phyloP scores from a whole-genome alignment of 2,329 filamentous ascomycete genomes.

The Ceratocystis alfenasii region DNA sequence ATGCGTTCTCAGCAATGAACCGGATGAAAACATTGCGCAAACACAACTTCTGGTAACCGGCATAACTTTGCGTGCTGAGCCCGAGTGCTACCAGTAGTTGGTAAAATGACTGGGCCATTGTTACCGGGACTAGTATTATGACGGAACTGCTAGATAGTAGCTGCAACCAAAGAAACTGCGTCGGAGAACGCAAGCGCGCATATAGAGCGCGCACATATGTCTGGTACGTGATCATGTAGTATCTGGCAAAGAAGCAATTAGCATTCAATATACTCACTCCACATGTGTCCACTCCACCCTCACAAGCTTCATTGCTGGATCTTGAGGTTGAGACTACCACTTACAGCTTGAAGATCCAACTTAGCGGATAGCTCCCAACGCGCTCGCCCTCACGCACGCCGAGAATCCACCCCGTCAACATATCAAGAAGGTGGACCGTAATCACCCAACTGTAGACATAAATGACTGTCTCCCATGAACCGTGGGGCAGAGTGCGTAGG shows the following conservation, averaged over 20 bases:
- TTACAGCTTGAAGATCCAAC: constrained; percentile 59
- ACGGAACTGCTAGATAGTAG: constrained; percentile 50
- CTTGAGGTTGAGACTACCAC: constrained; percentile 25
- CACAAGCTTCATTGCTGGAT: background rate
- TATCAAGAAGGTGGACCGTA: constrained; percentile 53
- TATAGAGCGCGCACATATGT: constrained; percentile 59
- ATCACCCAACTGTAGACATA: constrained; percentile 61
- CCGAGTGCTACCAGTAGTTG: constrained; percentile 41
- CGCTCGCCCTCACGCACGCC: constrained; percentile 54
- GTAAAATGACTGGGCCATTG: constrained; percentile 50
- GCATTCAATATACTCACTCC: background rate
- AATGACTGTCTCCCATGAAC: constrained; percentile 53
- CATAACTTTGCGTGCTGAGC: constrained; percentile 48
- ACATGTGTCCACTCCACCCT: background rate
- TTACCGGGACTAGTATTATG: constrained; percentile 51
- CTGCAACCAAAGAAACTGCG: constrained; percentile 54
- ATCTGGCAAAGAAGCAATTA: constrained; percentile 31
- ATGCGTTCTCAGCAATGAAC: constrained; percentile 54
- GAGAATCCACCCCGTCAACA: constrained; percentile 53
- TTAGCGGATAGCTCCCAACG: constrained; percentile 57
- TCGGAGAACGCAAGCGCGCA: constrained; percentile 52
- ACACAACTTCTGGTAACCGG: constrained; percentile 53
- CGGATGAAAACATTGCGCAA: constrained; percentile 56
- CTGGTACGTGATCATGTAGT: constrained; percentile 59
- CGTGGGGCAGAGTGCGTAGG: constrained; percentile 52